These are phyloP conservation scores for Kitagawia praeruptora DNA, from an alignment of 129 eudicot species.

Conservation along the genomic window DNA sequence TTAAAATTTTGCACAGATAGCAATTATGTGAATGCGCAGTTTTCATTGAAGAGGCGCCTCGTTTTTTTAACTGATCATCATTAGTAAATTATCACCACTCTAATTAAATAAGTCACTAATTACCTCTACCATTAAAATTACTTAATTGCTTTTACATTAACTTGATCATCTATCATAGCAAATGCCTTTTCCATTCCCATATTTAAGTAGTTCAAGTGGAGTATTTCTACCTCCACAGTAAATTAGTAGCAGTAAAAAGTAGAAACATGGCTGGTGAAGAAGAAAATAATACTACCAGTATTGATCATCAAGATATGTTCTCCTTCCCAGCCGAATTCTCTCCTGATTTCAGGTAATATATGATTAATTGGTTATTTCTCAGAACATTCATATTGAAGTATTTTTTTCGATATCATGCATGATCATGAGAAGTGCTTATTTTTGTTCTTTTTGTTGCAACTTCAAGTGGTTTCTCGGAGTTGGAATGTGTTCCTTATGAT, in stretches of 20 bases:
- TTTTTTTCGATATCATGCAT: background rate
- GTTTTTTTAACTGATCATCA: background rate
- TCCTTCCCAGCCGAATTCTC: background rate
- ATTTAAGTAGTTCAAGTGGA: background rate
- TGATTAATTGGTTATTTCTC: too few species aligned
- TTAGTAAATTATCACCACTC: background rate
- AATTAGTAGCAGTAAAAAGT: background rate
- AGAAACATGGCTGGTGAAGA: background rate
- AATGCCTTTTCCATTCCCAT: background rate
- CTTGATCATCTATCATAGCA: background rate
- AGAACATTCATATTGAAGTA: too few species aligned
- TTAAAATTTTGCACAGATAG: too few species aligned
- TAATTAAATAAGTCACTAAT: conserved; percentile 1
- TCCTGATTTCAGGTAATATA: background rate
- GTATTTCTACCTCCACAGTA: background rate
- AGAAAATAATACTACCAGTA: background rate
- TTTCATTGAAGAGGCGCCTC: conserved; percentile 3
- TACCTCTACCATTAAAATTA: background rate
- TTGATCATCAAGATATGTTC: background rate
- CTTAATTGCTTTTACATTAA: background rate
- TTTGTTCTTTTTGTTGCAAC: background rate
- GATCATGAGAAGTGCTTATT: background rate
- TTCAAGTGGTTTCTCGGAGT: background rate
- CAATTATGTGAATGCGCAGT: background rate
- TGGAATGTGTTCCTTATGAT: background rate